These are phyloP conservation scores for Calonectria leucothoes DNA, from an alignment of 2,329 filamentous ascomycete species.

Conservation along the genomic window DNA sequence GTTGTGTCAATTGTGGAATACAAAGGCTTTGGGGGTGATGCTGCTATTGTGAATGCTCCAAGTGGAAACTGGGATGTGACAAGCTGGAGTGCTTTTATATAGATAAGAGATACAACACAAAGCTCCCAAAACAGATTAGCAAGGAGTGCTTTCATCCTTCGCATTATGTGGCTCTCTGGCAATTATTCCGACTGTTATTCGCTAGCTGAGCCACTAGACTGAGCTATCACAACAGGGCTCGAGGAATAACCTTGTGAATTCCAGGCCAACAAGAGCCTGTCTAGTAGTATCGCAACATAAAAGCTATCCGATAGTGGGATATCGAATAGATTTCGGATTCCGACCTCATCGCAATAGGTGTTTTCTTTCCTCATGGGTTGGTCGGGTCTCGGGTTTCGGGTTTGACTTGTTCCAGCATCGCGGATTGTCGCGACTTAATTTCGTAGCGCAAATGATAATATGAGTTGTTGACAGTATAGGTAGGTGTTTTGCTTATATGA, in stretches of 20 bases:
- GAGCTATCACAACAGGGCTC: not conserved
- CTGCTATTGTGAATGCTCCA: not conserved
- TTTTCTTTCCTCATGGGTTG: too few relatives aligned
- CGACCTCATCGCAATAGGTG: not conserved
- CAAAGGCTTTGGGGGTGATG: not conserved
- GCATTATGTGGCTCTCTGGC: not conserved
- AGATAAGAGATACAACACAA: not conserved
- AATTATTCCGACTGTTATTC: slow-evolving; percentile 12
- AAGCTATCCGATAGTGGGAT: not conserved
- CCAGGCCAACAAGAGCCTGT: not conserved
- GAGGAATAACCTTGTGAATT: not conserved
- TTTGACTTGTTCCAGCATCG: not conserved
- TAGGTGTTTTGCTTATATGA: not conserved
- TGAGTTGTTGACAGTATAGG: too few relatives aligned
- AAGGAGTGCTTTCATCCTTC: not conserved
- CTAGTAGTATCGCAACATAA: not conserved
- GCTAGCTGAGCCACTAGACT: not conserved
- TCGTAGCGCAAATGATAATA: not conserved
- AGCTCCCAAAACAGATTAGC: slow-evolving; percentile 1
- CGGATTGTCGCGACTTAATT: not conserved
- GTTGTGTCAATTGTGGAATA: not conserved
- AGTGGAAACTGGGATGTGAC: not conserved
- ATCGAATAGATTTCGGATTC: not conserved
- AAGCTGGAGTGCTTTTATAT: not conserved
- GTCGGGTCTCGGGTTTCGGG: slow-evolving; percentile 24